phyloP scores from a whole-genome alignment of 1,139 yeast species.

The Taiozyma onychis region DNA sequence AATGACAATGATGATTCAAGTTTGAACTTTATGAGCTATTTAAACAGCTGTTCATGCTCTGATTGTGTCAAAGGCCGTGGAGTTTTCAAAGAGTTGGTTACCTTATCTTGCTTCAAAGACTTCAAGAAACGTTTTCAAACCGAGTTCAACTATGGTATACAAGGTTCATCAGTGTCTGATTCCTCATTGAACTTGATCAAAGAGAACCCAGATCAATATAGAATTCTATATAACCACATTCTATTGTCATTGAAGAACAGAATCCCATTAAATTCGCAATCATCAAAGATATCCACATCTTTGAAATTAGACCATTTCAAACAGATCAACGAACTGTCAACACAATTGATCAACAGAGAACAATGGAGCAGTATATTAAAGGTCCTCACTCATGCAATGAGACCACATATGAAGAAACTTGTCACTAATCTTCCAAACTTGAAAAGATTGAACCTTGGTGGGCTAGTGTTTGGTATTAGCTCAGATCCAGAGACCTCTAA shows the following conservation, averaged over 20 bases:
- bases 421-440: slow-evolving; percentile 6
- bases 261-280: slow-evolving; percentile 19
- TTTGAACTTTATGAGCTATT: slow-evolving; percentile 18
- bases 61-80: slow-evolving; percentile 17
- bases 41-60: slow-evolving; percentile 19
- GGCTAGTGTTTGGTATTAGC: slow-evolving; percentile 11
- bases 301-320: slow-evolving; percentile 13
- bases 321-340: slow-evolving; percentile 12
- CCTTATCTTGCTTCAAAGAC: slow-evolving; percentile 19
- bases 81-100: slow-evolving; percentile 12
- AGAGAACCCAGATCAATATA: slow-evolving; percentile 17
- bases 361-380: slow-evolving; percentile 10
- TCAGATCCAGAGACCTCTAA: not conserved
- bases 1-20: slow-evolving; percentile 6
- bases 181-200: slow-evolving; percentile 8
- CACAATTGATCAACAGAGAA: slow-evolving; percentile 5
- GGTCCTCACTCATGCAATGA: slow-evolving; percentile 15
- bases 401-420: slow-evolving; percentile 7
- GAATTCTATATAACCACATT: slow-evolving; percentile 21
- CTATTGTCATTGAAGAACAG: slow-evolving; percentile 21
- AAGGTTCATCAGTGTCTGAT: not conserved
- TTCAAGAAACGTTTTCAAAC: slow-evolving; percentile 21
- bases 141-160: slow-evolving; percentile 9
- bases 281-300: slow-evolving; percentile 14
- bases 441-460: slow-evolving; percentile 17